phyloP scores from a whole-genome alignment of 257 asterid species.

The Nicotiana attenuata region DNA sequence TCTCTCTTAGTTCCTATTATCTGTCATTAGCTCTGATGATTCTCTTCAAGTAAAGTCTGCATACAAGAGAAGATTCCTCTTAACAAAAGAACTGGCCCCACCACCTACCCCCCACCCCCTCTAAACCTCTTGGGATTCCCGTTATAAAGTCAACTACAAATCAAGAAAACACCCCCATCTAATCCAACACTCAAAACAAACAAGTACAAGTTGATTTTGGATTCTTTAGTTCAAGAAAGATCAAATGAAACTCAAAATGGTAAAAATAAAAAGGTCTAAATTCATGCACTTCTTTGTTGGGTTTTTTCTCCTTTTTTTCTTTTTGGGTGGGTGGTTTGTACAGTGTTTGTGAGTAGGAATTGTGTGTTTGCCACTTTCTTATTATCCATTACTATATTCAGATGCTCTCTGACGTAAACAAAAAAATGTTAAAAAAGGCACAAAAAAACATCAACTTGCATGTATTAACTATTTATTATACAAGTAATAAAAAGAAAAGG shows the following conservation, averaged over 20 bases:
- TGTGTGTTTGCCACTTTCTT: constrained; percentile 10
- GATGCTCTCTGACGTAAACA: constrained; percentile 8
- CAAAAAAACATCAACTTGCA: constrained; percentile 2
- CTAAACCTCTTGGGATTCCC: constrained; percentile 20
- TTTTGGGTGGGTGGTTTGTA: neutral
- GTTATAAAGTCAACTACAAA: constrained; percentile 18
- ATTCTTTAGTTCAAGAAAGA: neutral
- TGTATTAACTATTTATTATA: too few relatives aligned
- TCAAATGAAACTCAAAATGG: neutral
- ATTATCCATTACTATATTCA: neutral
- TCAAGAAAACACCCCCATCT: neutral
- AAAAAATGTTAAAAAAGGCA: neutral
- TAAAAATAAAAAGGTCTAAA: neutral
- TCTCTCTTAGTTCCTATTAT: constrained; percentile 11
- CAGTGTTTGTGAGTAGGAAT: constrained; percentile 1
- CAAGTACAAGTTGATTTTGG: too few relatives aligned
- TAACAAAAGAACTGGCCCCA: constrained; percentile 18
- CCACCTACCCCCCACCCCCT: neutral
- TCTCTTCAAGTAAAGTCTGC: constrained; percentile 19
- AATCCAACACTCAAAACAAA: neutral
- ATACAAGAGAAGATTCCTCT: constrained; percentile 26
- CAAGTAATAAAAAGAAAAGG: neutral
- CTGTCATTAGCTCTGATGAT: constrained; percentile 34
- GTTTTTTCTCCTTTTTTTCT: neutral
- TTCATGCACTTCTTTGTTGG: neutral